Conservation (phyloP, 495 filamentous ascomycete species). For the Parathielavia hyrcaniae region DNA sequence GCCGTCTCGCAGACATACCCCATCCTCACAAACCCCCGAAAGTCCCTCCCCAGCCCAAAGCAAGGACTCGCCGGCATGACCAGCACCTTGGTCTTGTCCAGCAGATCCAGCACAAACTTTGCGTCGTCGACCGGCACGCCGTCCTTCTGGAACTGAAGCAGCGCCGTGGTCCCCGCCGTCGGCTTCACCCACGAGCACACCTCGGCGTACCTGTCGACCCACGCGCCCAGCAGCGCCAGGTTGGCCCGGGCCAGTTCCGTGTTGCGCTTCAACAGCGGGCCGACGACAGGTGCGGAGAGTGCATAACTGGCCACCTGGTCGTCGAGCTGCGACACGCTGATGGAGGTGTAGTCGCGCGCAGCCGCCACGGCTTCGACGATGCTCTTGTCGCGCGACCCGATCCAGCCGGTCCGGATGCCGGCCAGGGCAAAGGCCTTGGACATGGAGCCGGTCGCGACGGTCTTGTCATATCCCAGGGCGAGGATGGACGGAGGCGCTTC, state of each 20-base stretch:
- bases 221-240: conserved; percentile 58
- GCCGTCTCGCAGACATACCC: conserved; percentile 71
- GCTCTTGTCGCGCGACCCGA: conserved; percentile 57
- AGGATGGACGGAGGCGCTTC: conserved; percentile 44
- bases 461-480: conserved; percentile 62
- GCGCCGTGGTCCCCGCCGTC: conserved; percentile 75
- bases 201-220: conserved; percentile 57
- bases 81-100: conserved; percentile 69
- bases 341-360: conserved; percentile 78
- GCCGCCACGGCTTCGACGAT: conserved; percentile 60
- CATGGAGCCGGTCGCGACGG: conserved; percentile 70
- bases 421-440: conserved; percentile 85
- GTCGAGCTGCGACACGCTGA: conserved; percentile 76
- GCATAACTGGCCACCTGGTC: conserved; percentile 75
- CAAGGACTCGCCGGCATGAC: conserved; percentile 68
- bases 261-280: conserved; percentile 62
- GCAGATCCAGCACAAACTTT: conserved; percentile 61
- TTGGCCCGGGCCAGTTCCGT: conserved; percentile 65
- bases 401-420: conserved; percentile 78
- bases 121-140: conserved; percentile 59
- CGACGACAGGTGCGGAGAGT: conserved; percentile 55
- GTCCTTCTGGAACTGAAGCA: conserved; percentile 60
- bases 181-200: conserved; percentile 68
- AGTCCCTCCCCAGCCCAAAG: conserved; percentile 66
- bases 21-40: conserved; percentile 71